Conservation (phyloP, 2,329 filamentous ascomycete genomes). For the Sporothrix brunneoviolacea region DNA sequence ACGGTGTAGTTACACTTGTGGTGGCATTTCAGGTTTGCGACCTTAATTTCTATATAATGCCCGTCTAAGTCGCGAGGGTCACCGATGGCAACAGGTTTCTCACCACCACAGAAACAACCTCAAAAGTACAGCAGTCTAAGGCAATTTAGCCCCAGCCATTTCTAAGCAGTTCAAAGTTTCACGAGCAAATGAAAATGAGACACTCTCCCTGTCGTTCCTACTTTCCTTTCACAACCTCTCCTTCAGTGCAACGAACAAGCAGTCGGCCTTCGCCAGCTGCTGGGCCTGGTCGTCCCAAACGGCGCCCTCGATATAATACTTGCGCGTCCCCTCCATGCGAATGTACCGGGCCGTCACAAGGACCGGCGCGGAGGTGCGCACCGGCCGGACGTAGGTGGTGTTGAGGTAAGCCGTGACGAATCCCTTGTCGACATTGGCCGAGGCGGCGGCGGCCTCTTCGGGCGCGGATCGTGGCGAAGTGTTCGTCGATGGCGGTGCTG, state of each 20-base stretch:
- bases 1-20: too few species aligned
- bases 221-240: constrained; percentile 16
- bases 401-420: constrained; percentile 50
- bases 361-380: constrained; percentile 42
- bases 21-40: too few species aligned
- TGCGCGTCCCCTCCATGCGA: constrained; percentile 44
- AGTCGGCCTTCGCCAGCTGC: constrained; percentile 45
- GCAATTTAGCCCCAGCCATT: too few species aligned
- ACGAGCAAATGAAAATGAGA: not conserved
- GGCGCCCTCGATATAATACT: constrained; percentile 42
- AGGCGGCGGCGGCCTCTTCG: constrained; percentile 14
- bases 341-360: constrained; percentile 38
- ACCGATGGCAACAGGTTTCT: too few species aligned
- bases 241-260: constrained; percentile 35
- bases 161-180: too few species aligned
- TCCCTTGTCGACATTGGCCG: constrained; percentile 18
- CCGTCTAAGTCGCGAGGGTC: too few species aligned
- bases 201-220: too few species aligned
- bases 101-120: too few species aligned
- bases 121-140: too few species aligned
- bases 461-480: not conserved
- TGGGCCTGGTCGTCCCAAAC: constrained; percentile 43
- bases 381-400: constrained; percentile 45
- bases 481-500: not conserved
- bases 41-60: too few species aligned